Percentiles rank a stretch among this genome's conserved stretches.
These are phyloP conservation scores for Tulasnella sp. DNA, from an alignment of 768 basidiomycete genomes.

Conservation along the genomic window DNA sequence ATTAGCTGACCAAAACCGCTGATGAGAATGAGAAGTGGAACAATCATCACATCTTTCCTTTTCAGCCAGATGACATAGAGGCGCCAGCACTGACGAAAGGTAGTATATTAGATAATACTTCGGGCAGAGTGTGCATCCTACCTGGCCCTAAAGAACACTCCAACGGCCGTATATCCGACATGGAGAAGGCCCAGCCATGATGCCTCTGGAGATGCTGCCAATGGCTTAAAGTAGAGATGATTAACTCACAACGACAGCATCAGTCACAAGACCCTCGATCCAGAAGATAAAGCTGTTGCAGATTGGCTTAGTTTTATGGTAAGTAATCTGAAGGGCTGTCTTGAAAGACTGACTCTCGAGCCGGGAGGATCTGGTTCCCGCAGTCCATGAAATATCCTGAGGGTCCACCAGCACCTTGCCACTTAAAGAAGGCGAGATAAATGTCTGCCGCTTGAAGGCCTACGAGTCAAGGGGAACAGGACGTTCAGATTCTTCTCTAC, in stretches of 20 bases:
- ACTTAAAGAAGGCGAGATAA: slow-evolving; percentile 5
- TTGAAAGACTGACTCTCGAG: slow-evolving; percentile 4
- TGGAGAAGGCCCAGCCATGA: no score
- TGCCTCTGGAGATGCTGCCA: background rate
- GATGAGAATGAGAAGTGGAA: background rate
- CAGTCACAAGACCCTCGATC: background rate
- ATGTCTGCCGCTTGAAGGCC: slow-evolving; percentile 12
- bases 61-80: slow-evolving; percentile 8
- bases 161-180: no score
- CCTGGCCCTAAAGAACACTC: no score
- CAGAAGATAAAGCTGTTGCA: background rate
- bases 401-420: background rate
- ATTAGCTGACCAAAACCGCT: background rate
- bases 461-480: background rate
- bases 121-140: no score
- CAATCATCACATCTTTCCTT: background rate
- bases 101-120: no score
- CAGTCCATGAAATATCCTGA: slow-evolving; percentile 9
- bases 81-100: slow-evolving; percentile 12
- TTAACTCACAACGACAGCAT: background rate
- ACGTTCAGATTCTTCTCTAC: background rate
- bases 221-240: background rate
- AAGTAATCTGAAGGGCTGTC: background rate
- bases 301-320: background rate
- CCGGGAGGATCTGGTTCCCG: slow-evolving; percentile 8